Conservation (phyloP, 1,139 yeast genomes). For the Zygoascus sp. region DNA sequence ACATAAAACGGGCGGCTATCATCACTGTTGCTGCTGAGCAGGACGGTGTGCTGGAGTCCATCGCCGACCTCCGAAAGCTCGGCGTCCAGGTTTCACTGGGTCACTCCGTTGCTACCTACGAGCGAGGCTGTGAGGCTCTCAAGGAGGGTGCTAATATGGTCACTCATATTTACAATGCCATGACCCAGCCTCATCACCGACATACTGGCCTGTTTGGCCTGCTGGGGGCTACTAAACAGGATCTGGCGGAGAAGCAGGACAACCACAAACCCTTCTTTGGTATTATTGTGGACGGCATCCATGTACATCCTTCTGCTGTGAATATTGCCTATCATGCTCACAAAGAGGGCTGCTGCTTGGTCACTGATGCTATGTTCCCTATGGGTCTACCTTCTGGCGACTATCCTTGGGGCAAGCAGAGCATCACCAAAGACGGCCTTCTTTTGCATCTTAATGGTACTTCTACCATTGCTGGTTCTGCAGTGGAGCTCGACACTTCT, state of each 20-base stretch:
- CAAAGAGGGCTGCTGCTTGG: constrained; percentile 54
- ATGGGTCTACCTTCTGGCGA: constrained; percentile 45
- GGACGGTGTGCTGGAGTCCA: constrained; percentile 49
- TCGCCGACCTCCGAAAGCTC: constrained; percentile 40
- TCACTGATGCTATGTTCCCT: constrained; percentile 56
- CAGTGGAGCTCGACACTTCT: constrained; percentile 54
- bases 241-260: constrained; percentile 17
- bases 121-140: constrained; percentile 48
- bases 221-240: constrained; percentile 34
- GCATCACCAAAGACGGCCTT: constrained; percentile 49
- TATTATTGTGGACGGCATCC: constrained; percentile 58
- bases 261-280: constrained; percentile 49
- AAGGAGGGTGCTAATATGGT: constrained; percentile 54
- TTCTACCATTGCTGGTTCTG: constrained; percentile 60
- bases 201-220: constrained; percentile 58
- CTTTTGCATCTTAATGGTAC: constrained; percentile 51
- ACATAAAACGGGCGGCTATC: constrained; percentile 45
- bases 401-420: constrained; percentile 38
- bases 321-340: constrained; percentile 50
- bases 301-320: constrained; percentile 57
- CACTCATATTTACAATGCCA: constrained; percentile 62
- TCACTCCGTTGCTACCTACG: constrained; percentile 51
- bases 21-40: constrained; percentile 63
- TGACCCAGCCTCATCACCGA: constrained; percentile 65
- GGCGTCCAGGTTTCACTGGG: constrained; percentile 51